Evolutionary conservation across 495 filamentous ascomycete species (phyloP).

Genomic region (Penicillium coffeae): DNA sequence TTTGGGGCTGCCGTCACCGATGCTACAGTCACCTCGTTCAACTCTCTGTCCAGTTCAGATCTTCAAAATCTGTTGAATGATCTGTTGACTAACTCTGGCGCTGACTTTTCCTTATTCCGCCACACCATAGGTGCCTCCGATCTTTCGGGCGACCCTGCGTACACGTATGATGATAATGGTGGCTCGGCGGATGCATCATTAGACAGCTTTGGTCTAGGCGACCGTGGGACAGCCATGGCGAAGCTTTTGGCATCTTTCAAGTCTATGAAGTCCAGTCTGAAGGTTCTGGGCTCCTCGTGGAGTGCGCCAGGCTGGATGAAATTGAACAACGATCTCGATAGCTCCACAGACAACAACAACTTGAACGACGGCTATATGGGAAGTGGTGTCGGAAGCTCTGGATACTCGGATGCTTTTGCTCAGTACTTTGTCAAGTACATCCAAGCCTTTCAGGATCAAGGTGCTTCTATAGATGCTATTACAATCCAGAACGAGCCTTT

Average conservation of each 20-base stretch:
- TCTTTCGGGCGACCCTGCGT: constrained; percentile 42
- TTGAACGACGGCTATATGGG: constrained; percentile 41
- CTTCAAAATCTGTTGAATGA: constrained; percentile 42
- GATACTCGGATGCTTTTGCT: constrained; percentile 42
- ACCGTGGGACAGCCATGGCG: constrained; percentile 51
- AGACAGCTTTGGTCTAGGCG: constrained; percentile 42
- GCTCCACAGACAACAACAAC: constrained; percentile 46
- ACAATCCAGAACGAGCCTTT: constrained; percentile 57
- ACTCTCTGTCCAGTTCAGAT: constrained; percentile 33
- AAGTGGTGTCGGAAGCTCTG: constrained; percentile 18
- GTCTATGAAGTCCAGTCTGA: constrained; percentile 34
- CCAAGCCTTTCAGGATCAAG: constrained; percentile 42
- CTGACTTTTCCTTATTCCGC: constrained; percentile 47
- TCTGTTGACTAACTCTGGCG: constrained; percentile 44
- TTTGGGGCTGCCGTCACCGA: constrained; percentile 56
- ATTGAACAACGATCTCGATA: constrained; percentile 45
- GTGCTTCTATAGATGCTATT: constrained; percentile 49
- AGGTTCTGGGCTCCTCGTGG: constrained; percentile 52
- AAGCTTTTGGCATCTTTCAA: constrained; percentile 25
- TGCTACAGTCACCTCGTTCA: constrained; percentile 51
- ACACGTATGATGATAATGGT: constrained; percentile 52
- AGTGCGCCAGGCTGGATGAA: constrained; percentile 58
- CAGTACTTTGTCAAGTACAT: constrained; percentile 58
- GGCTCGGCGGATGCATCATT: constrained; percentile 37
- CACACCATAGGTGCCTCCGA: constrained; percentile 55